These are phyloP conservation scores for Sporothrix luriei DNA, from an alignment of 2,329 filamentous ascomycete genomes.

Conservation along the genomic window DNA sequence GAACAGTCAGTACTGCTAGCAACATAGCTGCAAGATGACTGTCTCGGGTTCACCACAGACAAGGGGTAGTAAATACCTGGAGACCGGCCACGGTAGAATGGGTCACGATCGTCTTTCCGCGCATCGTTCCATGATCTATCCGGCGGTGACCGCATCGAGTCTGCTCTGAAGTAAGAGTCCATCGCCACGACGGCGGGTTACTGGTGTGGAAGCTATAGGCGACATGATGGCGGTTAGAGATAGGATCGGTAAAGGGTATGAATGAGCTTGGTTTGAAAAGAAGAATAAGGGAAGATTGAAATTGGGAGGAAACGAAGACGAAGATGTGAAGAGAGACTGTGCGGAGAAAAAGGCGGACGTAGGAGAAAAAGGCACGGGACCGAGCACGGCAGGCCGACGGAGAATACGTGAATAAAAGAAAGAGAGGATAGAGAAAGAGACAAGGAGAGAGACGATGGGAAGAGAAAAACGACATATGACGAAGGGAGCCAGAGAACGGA, in stretches of 20 bases:
- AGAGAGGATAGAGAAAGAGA: not conserved
- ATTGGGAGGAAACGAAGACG: not conserved
- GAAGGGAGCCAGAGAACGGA: slow-evolving; percentile 2
- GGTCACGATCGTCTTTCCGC: slow-evolving; percentile 60
- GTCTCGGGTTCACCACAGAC: slow-evolving; percentile 9
- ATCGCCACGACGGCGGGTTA: slow-evolving; percentile 43
- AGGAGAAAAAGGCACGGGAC: not conserved
- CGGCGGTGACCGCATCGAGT: slow-evolving; percentile 56
- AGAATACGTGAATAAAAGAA: not conserved
- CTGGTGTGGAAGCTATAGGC: slow-evolving; percentile 36
- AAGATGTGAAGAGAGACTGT: not conserved
- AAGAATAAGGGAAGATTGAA: slow-evolving; percentile 5
- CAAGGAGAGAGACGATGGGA: slow-evolving; percentile 44
- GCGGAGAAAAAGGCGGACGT: not conserved
- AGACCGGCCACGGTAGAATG: slow-evolving; percentile 67
- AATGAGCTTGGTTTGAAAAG: not conserved
- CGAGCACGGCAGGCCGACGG: slow-evolving; percentile 33
- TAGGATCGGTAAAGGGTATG: slow-evolving; percentile 34
- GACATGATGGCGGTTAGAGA: slow-evolving; percentile 60
- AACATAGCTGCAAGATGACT: not conserved
- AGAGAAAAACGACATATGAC: not conserved
- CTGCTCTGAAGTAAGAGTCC: slow-evolving; percentile 60
- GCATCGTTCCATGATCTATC: slow-evolving; percentile 58
- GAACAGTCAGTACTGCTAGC: slow-evolving; percentile 1
- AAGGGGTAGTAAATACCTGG: slow-evolving; percentile 58